phyloP scores from a whole-genome alignment of 208 protist genomes.

The Leishmania amazonensis region DNA sequence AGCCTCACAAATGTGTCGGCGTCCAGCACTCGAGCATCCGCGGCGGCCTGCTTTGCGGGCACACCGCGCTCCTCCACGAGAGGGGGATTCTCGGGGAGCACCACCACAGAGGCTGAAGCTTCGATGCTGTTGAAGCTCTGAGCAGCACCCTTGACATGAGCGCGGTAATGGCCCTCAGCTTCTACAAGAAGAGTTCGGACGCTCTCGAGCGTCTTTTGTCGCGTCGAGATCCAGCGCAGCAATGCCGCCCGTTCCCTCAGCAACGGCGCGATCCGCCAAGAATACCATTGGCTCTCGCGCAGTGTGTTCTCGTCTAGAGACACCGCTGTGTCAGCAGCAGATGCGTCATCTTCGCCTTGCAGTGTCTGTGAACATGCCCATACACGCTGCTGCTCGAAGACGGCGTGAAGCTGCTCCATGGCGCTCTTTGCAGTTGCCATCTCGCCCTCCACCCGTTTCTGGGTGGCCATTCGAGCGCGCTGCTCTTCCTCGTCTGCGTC shows the following conservation, averaged over 20 bases:
- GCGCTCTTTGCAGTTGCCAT: background rate
- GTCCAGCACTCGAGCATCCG: conserved; percentile 22
- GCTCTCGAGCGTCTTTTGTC: conserved; percentile 3
- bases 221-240: conserved; percentile 6
- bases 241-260: conserved; percentile 1
- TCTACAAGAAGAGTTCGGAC: conserved; percentile 11
- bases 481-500: conserved; percentile 14
- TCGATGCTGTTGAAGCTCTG: background rate
- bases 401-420: conserved; percentile 1
- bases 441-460: conserved; percentile 8
- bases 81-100: conserved; percentile 5
- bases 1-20: conserved; percentile 34
- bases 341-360: background rate
- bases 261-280: conserved; percentile 4
- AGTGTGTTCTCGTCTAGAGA: background rate
- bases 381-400: conserved; percentile 1
- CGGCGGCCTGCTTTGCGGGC: background rate
- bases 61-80: background rate
- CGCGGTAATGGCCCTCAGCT: conserved; percentile 6
- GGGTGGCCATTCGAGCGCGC: background rate
- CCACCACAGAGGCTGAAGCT: background rate
- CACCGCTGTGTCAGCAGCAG: background rate
- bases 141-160: background rate
- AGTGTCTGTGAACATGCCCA: too few species aligned
- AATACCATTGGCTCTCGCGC: conserved; percentile 10